Evolutionary conservation across 495 filamentous ascomycete species (phyloP), one percentile per base, ranked within the genome.

Genomic region (Xylaria flabelliformis): DNA sequence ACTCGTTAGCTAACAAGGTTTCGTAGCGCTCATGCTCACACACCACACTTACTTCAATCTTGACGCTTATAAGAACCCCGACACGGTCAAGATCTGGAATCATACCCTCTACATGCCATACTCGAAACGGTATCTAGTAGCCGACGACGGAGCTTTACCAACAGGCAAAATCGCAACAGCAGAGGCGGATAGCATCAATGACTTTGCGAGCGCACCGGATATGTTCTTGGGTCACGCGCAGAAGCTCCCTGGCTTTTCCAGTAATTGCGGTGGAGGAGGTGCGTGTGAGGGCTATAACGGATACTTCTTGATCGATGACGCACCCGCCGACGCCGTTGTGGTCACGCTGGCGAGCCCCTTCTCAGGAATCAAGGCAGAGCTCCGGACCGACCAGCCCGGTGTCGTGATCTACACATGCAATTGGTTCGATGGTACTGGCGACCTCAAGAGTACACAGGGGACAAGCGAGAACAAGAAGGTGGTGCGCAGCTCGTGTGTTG

Each of bases 211-310:
- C 70, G 55, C 74, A 62, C 84, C 90, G 3, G 72, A 66, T 42
- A 88, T 94, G 77, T 84, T 88, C 68, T 78, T 96, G 19, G 93
- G 93, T 41, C 82, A 89, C 61, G 89, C 92, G 74, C 86, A 88
- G 64, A 75, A 83, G 42, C 79, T 82, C 72, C 78, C 87, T 48
- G 79, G 84, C 10, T 91, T 93, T 71, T 79, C 84, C 7, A 89
- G 88, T 41, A 88, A 90, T 70, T 94, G 92, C 75, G 93, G 93
- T 50, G 86, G 83, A 46, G 78, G 82, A 77, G 80, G 84, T 65
- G 86, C 84, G 41, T 97, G 93, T 82, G 91, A 88, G 39, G 93
- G 93, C 48, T 94, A 94, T 80, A 93, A 94, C 81, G 92, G 91
- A 63, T 92, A 90, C 78, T 94, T 88, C 83, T 81, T 94, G 70